phyloP scores from a whole-genome alignment of 1,139 yeast species.

The Hyphopichia fennica region DNA sequence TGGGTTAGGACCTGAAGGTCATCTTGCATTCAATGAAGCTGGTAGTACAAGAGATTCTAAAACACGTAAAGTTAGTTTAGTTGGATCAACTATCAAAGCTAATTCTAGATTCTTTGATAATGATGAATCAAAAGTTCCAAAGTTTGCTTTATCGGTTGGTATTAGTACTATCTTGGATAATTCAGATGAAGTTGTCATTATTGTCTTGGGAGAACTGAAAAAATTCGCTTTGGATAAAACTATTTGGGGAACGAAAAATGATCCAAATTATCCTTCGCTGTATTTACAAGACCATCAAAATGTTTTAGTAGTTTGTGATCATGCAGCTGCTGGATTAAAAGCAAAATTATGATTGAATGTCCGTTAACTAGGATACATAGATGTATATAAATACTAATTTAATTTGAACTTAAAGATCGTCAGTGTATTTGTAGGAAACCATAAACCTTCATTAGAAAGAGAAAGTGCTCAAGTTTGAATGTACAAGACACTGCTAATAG shows the following conservation, averaged over 20 bases:
- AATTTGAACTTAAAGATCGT: no score
- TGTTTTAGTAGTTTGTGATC: conserved; percentile 47
- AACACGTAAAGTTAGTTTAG: conserved; percentile 53
- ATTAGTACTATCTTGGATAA: conserved; percentile 62
- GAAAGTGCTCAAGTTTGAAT: no score
- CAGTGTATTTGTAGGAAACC: no score
- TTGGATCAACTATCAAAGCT: conserved; percentile 54
- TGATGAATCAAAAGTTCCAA: conserved; percentile 51
- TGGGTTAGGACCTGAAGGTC: conserved; percentile 67
- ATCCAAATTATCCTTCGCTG: conserved; percentile 43
- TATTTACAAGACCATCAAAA: conserved; percentile 48
- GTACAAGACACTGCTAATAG: no score
- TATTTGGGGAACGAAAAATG: conserved; percentile 34
- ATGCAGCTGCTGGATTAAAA: conserved; percentile 41
- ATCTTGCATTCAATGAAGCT: conserved; percentile 62
- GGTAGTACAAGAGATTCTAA: conserved; percentile 50
- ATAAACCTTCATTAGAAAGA: no score
- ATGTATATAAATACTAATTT: not conserved
- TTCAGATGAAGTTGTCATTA: conserved; percentile 52
- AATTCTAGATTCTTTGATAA: conserved; percentile 56
- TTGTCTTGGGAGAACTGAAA: conserved; percentile 49
- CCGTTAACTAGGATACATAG: no score
- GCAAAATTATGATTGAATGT: conserved; percentile 37
- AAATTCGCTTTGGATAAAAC: conserved; percentile 46
- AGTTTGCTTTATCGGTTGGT: conserved; percentile 57